A percentile compares a stretch with the other conserved stretches of the same genome.
Conservation (phyloP, 352 stramenopile genomes). For the Phytophthora tubulina region DNA sequence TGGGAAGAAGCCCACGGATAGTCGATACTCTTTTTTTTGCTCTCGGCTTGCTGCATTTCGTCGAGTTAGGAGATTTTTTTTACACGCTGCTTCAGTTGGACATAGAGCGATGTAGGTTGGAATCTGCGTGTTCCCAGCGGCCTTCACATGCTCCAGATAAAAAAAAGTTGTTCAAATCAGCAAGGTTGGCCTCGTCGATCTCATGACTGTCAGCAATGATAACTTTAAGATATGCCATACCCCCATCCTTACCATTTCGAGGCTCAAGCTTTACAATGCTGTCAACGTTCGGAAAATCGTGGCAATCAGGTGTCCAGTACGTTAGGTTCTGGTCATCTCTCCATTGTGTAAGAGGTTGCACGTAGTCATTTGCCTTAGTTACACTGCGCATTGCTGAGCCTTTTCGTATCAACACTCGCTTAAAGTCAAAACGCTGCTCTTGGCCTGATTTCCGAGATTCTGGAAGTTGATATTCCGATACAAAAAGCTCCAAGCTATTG, state of each 20-base stretch:
- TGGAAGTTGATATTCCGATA: slow-evolving; percentile 18
- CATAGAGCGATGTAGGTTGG: neutral
- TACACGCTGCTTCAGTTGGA: neutral
- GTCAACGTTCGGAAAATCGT: neutral
- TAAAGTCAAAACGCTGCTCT: slow-evolving; percentile 3
- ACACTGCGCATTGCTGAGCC: slow-evolving; percentile 20
- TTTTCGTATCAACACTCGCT: slow-evolving; percentile 12
- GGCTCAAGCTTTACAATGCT: neutral
- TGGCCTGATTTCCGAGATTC: slow-evolving; percentile 10
- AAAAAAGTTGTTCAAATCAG: neutral
- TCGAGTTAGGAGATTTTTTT: neutral
- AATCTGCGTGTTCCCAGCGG: neutral
- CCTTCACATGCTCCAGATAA: neutral
- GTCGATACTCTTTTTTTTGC: neutral
- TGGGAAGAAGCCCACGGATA: neutral
- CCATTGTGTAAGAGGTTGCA: neutral
- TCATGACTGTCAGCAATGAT: neutral
- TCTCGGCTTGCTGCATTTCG: neutral
- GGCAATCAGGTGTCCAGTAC: neutral
- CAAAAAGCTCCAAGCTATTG: slow-evolving; percentile 17
- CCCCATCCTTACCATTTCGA: neutral
- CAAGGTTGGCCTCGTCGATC: neutral
- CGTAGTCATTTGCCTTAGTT: slow-evolving; percentile 17
- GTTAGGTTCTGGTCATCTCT: neutral
- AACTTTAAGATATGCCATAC: neutral